Evolutionary conservation across 306 rosid species (phyloP).

Genomic region (Inga leiocalycina): DNA sequence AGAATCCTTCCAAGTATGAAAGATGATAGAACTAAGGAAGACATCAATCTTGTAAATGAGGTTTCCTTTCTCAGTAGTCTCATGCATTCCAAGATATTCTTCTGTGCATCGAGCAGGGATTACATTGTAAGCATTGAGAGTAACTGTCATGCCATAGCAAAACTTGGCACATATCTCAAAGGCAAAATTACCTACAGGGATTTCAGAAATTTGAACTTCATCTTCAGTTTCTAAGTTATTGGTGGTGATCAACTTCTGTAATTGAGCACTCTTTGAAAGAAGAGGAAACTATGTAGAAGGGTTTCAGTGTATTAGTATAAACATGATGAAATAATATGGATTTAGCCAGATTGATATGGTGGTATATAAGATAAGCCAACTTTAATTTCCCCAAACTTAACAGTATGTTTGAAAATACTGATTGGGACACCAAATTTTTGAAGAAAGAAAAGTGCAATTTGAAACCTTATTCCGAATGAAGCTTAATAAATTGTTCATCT

Average conservation of each 20-base stretch:
- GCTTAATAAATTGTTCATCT: not conserved
- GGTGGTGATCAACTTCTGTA: slow-evolving; percentile 71
- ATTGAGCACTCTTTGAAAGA: slow-evolving; percentile 77
- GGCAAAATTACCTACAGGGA: slow-evolving; percentile 82
- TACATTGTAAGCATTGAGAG: slow-evolving; percentile 89
- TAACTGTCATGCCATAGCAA: slow-evolving; percentile 93
- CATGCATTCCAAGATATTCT: slow-evolving; percentile 87
- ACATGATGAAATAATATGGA: slow-evolving; percentile 13
- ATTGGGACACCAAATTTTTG: slow-evolving; percentile 1
- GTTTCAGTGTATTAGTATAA: slow-evolving; percentile 35
- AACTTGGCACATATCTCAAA: slow-evolving; percentile 95
- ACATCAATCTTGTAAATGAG: slow-evolving; percentile 92
- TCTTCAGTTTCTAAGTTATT: slow-evolving; percentile 54
- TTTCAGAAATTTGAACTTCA: slow-evolving; percentile 71
- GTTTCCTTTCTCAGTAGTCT: slow-evolving; percentile 86
- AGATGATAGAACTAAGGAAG: slow-evolving; percentile 84
- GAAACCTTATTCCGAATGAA: slow-evolving; percentile 13
- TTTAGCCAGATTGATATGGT: slow-evolving; percentile 13
- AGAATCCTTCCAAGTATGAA: slow-evolving; percentile 96
- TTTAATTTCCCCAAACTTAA: slow-evolving; percentile 11
- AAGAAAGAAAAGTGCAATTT: not conserved
- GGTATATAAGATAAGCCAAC: slow-evolving; percentile 25
- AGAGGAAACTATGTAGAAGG: slow-evolving; percentile 78
- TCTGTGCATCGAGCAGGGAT: slow-evolving; percentile 80
- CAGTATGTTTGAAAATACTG: not conserved